Conservation (phyloP, 148 eudicot genomes). For the Camellia japonica region DNA sequence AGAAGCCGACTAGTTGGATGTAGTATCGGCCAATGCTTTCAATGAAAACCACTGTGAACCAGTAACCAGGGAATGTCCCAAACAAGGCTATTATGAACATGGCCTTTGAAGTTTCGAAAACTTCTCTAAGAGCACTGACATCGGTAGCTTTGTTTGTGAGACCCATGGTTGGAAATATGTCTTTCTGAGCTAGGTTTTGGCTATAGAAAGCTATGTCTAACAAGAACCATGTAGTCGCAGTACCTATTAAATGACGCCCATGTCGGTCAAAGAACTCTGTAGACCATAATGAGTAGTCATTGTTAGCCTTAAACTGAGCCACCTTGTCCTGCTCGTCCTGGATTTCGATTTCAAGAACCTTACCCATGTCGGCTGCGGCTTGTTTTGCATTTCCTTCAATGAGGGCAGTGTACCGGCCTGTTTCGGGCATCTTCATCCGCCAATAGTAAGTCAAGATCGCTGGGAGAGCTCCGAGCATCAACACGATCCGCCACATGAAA, state of each 20-base stretch:
- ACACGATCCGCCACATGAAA: slow-evolving; percentile 30
- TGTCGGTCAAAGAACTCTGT: slow-evolving; percentile 20
- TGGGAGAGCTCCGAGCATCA: slow-evolving; percentile 36
- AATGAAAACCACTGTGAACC: slow-evolving; percentile 36
- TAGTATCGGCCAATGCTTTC: slow-evolving; percentile 30
- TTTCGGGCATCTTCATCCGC: slow-evolving; percentile 41
- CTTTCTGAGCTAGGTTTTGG: slow-evolving; percentile 33
- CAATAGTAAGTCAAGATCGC: slow-evolving; percentile 33
- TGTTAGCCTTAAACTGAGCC: not conserved
- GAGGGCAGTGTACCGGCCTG: slow-evolving; percentile 33
- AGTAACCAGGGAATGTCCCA: slow-evolving; percentile 34
- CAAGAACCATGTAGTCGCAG: slow-evolving; percentile 32
- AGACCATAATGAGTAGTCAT: slow-evolving; percentile 14
- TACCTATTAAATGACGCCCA: slow-evolving; percentile 33
- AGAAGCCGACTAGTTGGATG: slow-evolving; percentile 33
- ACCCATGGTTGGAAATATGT: slow-evolving; percentile 29
- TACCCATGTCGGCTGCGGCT: slow-evolving; percentile 33
- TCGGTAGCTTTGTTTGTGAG: not conserved
- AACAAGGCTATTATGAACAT: slow-evolving; percentile 28
- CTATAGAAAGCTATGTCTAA: slow-evolving; percentile 37
- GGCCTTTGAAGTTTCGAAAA: slow-evolving; percentile 29
- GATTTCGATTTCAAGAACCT: slow-evolving; percentile 28
- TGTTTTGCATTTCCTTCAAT: slow-evolving; percentile 30
- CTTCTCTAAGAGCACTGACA: slow-evolving; percentile 27
- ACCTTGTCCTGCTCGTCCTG: slow-evolving; percentile 19